A percentile compares a stretch with the other conserved stretches of the same genome.
These are phyloP conservation scores for Pseudogymnoascus sp. DNA, from an alignment of 2,329 filamentous ascomycete species.

Conservation along the genomic window DNA sequence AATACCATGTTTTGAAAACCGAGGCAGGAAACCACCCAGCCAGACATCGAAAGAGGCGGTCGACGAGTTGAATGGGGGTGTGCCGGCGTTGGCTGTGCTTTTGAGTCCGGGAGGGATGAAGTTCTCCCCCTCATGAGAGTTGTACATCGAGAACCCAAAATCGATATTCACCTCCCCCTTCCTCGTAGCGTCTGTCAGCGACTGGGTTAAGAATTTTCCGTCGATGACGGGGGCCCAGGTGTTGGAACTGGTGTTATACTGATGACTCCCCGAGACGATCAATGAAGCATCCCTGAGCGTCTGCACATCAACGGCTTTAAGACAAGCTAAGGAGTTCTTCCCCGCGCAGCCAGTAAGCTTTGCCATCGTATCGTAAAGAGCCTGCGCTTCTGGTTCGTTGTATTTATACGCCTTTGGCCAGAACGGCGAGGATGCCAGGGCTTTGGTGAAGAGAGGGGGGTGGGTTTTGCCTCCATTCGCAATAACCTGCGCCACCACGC, in stretches of 20 bases:
- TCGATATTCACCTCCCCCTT: slow-evolving; percentile 39
- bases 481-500: slow-evolving; percentile 47
- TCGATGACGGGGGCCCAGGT: slow-evolving; percentile 58
- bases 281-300: slow-evolving; percentile 47
- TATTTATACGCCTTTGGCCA: slow-evolving; percentile 49
- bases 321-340: slow-evolving; percentile 45
- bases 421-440: slow-evolving; percentile 47
- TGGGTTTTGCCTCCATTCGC: slow-evolving; percentile 38
- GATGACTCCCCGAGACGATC: slow-evolving; percentile 41
- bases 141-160: slow-evolving; percentile 50
- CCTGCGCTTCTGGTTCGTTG: slow-evolving; percentile 39
- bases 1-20: slow-evolving; percentile 37
- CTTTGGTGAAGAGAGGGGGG: slow-evolving; percentile 43
- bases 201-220: slow-evolving; percentile 42
- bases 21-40: slow-evolving; percentile 49
- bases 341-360: slow-evolving; percentile 36
- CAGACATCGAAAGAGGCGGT: slow-evolving; percentile 44
- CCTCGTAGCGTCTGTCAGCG: slow-evolving; percentile 40
- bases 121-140: slow-evolving; percentile 57
- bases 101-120: slow-evolving; percentile 49
- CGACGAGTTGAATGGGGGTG: slow-evolving; percentile 45
- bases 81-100: slow-evolving; percentile 28
- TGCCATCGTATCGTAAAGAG: slow-evolving; percentile 42
- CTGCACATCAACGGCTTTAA: slow-evolving; percentile 50
- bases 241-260: slow-evolving; percentile 50